A percentile compares a stretch with the other conserved stretches of the same genome.
Evolutionary conservation across 2,329 filamentous ascomycete species (phyloP).

Genomic region (Neocatenulostroma microsporum): DNA sequence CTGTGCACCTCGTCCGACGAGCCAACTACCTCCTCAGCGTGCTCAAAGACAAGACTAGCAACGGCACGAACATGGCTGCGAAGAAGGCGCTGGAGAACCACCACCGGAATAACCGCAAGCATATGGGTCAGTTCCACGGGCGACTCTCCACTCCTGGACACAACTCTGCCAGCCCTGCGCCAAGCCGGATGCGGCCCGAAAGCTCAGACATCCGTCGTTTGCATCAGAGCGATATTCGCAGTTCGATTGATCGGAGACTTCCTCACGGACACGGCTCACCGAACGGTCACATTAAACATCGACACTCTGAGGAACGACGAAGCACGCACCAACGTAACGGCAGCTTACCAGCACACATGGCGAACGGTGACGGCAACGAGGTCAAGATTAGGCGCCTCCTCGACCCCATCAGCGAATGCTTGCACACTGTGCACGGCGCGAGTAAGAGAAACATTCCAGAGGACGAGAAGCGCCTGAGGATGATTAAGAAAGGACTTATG

Average conservation of each 20-base stretch:
- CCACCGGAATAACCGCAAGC: constrained; percentile 87
- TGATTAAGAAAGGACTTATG: constrained; percentile 54
- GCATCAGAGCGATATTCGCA: constrained; percentile 24
- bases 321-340: constrained; percentile 33
- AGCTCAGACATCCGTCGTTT: constrained; percentile 30
- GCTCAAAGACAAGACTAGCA: constrained; percentile 68
- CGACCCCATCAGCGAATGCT: constrained; percentile 53
- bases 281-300: constrained; percentile 44
- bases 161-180: constrained; percentile 64
- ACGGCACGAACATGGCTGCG: constrained; percentile 59
- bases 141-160: constrained; percentile 50
- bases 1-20: constrained; percentile 89
- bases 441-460: constrained; percentile 56
- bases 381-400: constrained; percentile 47
- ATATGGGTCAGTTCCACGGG: constrained; percentile 48
- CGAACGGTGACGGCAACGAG: constrained; percentile 37
- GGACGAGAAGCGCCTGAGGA: constrained; percentile 53
- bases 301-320: constrained; percentile 45
- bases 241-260: constrained; percentile 31
- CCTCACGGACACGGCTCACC: constrained; percentile 36
- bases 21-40: constrained; percentile 96
- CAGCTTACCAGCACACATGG: constrained; percentile 27
- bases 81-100: constrained; percentile 84
- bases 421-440: constrained; percentile 52
- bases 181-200: constrained; percentile 34